Conservation (phyloP, 306 rosid genomes). For the Vicia sativa region DNA sequence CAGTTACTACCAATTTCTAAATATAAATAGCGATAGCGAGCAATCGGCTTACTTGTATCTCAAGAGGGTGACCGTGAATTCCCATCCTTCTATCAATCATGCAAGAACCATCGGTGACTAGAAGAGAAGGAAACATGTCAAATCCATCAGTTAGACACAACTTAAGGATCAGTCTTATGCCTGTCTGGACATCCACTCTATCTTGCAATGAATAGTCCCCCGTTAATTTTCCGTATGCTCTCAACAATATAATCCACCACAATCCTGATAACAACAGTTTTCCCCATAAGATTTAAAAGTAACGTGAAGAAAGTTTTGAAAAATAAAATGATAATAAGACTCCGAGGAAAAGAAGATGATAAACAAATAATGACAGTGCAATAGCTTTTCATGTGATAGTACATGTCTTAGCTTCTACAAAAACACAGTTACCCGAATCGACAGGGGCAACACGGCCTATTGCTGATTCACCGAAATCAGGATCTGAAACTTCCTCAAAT, state of each 20-base stretch:
- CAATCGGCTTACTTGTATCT: constrained; percentile 72
- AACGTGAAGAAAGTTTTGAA: not conserved
- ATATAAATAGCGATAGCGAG: constrained; percentile 4
- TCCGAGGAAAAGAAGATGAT: not conserved
- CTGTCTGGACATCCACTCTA: constrained; percentile 90
- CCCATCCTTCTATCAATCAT: constrained; percentile 99
- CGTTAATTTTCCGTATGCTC: constrained; percentile 93
- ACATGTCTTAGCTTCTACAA: constrained; percentile 1
- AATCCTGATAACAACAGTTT: constrained; percentile 54
- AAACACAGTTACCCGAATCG: constrained; percentile 64
- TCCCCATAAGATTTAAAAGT: constrained; percentile 12
- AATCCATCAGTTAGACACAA: constrained; percentile 83
- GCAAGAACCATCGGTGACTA: constrained; percentile 93
- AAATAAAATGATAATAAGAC: not conserved
- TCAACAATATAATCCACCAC: constrained; percentile 93
- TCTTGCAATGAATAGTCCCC: constrained; percentile 86
- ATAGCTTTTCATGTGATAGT: constrained; percentile 9
- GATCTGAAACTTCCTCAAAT: constrained; percentile 85
- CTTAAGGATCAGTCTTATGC: constrained; percentile 81
- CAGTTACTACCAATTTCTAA: constrained; percentile 32
- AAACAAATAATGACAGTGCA: not conserved
- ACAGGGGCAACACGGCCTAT: constrained; percentile 96
- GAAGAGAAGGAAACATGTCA: constrained; percentile 91
- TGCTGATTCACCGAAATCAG: constrained; percentile 97
- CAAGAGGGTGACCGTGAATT: constrained; percentile 93